Base-by-base conservation (phyloP, 2,329 filamentous ascomycete genomes). In the Penicillium sumatraense region DNA sequence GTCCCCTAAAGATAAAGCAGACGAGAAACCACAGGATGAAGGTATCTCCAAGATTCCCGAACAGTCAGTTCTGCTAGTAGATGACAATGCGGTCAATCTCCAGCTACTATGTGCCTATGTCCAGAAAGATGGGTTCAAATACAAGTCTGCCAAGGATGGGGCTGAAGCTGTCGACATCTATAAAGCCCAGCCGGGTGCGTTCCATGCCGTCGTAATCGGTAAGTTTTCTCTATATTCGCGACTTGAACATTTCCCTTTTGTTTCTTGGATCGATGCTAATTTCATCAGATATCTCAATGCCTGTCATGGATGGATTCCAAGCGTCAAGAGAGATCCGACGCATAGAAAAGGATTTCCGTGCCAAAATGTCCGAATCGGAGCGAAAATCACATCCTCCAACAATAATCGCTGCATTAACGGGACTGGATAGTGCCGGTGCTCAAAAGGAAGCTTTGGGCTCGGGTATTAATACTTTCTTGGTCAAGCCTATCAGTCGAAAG, bases 81-180 rank as follows among this genome's bases (percentile, higher is more conserved):
- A 76, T 51, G 73, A 76, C 56, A 76, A 76, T 51, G 59, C 62
- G 6, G 24, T 75, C 41, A 75, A 75, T 49, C 64, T 74, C 3
- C 66, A 69, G 46, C 57, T 75, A 8, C 65, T 74, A 8, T 60
- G 64, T 46, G 69, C 69, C 3, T 72, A 64, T 49, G 63, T 67
- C 48, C 60, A 64, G 27, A 73, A 73, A 48, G 62, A 65, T 16
- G 61, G 60, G 1, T 66, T 66, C 23, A 51, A 61, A 6, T 71
- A 71, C 36, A 60, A 64, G 29, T 69, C 70, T 0, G 75, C 73
- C 8, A 56, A 55, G 6, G 67, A 78, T 57, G 75, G 75, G 2
- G 54, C 60, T 2, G 56, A 72, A 35, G 75, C 75, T 20, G 62
- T 73, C 9, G 56, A 71, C 18, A 53, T 60, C 5, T 72, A 50